Conservation (phyloP, 208 protist genomes). For the Histomonas meleagridis region DNA sequence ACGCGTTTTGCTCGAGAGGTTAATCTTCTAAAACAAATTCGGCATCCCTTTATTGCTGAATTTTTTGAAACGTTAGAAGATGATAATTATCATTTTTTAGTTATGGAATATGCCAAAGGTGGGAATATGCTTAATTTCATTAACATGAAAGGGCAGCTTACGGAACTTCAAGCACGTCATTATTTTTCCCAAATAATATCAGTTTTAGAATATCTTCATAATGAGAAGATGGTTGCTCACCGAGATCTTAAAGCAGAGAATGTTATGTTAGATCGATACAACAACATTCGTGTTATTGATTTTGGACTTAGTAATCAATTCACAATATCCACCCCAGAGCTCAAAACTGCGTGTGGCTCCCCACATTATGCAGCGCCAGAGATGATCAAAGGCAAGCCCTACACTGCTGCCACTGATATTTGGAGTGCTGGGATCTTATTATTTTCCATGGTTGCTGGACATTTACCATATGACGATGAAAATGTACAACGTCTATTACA, state of each 20-base stretch:
- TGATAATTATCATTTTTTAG: not conserved
- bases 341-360: not conserved
- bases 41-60: not conserved
- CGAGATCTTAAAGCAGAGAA: not conserved
- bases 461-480: not conserved
- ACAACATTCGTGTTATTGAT: not conserved
- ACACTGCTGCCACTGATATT: not conserved
- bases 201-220: not conserved
- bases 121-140: not conserved
- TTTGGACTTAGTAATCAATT: not conserved
- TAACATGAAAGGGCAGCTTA: not conserved
- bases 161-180: not conserved
- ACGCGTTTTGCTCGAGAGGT: not conserved
- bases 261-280: not conserved
- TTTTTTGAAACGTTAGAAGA: not conserved
- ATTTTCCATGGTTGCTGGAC: not conserved
- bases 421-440: not conserved
- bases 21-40: not conserved
- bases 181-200: not conserved
- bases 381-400: not conserved
- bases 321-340: too few species aligned
- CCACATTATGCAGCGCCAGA: not conserved
- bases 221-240: not conserved
- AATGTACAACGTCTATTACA: not conserved
- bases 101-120: not conserved